Evolutionary conservation across 2,329 filamentous ascomycete species (phyloP), one percentile per base, ranked within the genome.

Genomic region (Seiridium cupressi): DNA sequence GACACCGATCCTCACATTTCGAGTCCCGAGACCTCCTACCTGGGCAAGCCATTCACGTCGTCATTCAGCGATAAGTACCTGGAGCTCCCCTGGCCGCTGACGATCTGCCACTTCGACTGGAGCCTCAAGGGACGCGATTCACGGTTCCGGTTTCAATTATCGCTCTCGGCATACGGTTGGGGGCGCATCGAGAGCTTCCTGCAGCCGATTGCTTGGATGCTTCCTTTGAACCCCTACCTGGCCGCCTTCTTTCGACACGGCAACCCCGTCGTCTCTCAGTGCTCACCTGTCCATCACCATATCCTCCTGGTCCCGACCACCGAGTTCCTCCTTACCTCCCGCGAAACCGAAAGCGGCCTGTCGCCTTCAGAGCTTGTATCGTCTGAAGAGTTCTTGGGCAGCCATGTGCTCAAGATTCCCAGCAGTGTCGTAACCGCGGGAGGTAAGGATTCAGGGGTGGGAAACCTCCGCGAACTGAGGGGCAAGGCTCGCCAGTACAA

Each of bases 201-300:
- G 63, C 68, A 65, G 70, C 75, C 73, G 79, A 77, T 82, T 90
- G 69, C 65, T 67, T 73, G 89, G 88, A 97, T 97, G 93, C 93
- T 93, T 89, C 92, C 95, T 82, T 85, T 98, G 88, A 99, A 99
- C 81, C 95, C 95, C 76, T 98, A 97, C 80, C 85, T 99, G 77
- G 89, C 91, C 83, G 93, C 94, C 84, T 98, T 99, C 88, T 97
- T 97, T 85, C 93, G 92, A 82, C 68, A 69, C 55, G 70, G 70
- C 64, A 98, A 93, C 86, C 88, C 92, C 76, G 85, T 97, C 74
- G 90, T 91, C 69, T 83, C 90, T 71, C 94, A 98, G 88, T 98
- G 95, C 83, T 87, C 89, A 64, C 93, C 95, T 59, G 85, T 93
- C 65, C 90, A 95, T 76, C 92, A 96, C 76, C 92, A 98, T 82